Base-by-base conservation (phyloP, 1,284 basidiomycete species). In the Ceratobasidium sp. region DNA sequence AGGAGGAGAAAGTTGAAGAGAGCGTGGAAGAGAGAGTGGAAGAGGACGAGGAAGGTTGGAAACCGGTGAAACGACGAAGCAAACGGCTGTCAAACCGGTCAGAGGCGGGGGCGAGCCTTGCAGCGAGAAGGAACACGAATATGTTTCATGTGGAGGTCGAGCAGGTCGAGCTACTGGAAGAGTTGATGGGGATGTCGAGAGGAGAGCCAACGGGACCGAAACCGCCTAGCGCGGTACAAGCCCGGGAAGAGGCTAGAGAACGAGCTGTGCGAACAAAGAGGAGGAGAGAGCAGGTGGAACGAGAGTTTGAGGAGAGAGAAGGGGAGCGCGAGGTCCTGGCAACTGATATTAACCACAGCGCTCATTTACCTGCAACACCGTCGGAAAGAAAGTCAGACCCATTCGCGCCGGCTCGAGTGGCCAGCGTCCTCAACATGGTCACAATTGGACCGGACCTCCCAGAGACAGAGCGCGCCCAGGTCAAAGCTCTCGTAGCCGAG, bases 361-460 rank as follows among this genome's bases (percentile, higher is more conserved):
- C 50, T 12, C 67, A 69, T 33, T 28, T 54, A 42, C 67, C 67
- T 13, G 28, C 20, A 15, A 69, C 48, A 4, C 67, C n/a, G 5
- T 69, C 50, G 15, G 10, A 38, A 4, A 46, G 82, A 0, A 48
- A 65, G 1, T 79, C 78, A 0, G 78, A 83, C 40, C 82, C 81
- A 13, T 82, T 82, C 75, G 79, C 82, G 23, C 76, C 80, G 7
- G 77, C 73, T 46, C 79, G 82, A 15, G 80, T 84, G 0, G 76
- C 71, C 0, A 79, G 82, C 40, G 81, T 85, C 9, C 77, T 83
- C 2, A 13, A 61, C 0, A 80, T 75, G 42, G 77, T 84, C 10
- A 81, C 13, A 1, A 68, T 82, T 1, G 80, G 81, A 10, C 20
- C 59, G 1, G 80, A 82, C 42, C 69, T 82, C 0, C 70, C 77